Evolutionary conservation across 306 rosid species (phyloP).

Genomic region (Cicer judaicum): DNA sequence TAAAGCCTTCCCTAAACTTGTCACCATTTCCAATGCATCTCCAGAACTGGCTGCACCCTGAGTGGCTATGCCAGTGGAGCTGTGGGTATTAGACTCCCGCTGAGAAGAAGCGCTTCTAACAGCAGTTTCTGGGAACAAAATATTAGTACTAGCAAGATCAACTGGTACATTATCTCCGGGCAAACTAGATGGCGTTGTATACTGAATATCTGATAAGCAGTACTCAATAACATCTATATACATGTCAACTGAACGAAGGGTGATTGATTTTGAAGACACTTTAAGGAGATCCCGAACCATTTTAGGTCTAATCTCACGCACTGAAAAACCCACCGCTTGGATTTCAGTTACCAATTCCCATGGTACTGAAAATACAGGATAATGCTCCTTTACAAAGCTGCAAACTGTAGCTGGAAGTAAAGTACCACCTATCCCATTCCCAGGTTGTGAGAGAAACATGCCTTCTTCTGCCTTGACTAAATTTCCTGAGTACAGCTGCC

Average conservation of each 20-base stretch:
- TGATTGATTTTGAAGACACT: conserved; percentile 66
- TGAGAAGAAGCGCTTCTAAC: conserved; percentile 55
- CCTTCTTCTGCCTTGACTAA: conserved; percentile 97
- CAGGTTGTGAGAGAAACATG: conserved; percentile 99
- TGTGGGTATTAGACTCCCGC: conserved; percentile 51
- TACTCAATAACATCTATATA: conserved; percentile 95
- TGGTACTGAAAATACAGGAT: conserved; percentile 97
- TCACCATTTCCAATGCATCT: conserved; percentile 96
- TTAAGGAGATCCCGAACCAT: conserved; percentile 90
- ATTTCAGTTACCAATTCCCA: conserved; percentile 95
- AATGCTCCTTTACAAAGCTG: conserved; percentile 94
- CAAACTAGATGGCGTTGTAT: conserved; percentile 51
- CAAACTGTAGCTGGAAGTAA: conserved; percentile 96
- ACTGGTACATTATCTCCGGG: conserved; percentile 46
- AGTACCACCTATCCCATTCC: conserved; percentile 72
- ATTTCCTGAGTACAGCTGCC: conserved; percentile 98
- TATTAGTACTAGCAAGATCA: conserved; percentile 45
- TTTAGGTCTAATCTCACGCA: conserved; percentile 89
- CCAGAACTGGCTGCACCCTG: conserved; percentile 81
- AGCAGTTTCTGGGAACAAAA: conserved; percentile 47
- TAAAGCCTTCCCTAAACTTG: conserved; percentile 95
- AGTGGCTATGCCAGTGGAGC: conserved; percentile 55
- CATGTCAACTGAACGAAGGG: conserved; percentile 81
- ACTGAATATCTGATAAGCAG: conserved; percentile 84
- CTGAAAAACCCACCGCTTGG: conserved; percentile 78